Evolutionary conservation across 1,284 basidiomycete species (phyloP), one percentile per base, ranked within the genome.

Genomic region (Porodaedalea pini): DNA sequence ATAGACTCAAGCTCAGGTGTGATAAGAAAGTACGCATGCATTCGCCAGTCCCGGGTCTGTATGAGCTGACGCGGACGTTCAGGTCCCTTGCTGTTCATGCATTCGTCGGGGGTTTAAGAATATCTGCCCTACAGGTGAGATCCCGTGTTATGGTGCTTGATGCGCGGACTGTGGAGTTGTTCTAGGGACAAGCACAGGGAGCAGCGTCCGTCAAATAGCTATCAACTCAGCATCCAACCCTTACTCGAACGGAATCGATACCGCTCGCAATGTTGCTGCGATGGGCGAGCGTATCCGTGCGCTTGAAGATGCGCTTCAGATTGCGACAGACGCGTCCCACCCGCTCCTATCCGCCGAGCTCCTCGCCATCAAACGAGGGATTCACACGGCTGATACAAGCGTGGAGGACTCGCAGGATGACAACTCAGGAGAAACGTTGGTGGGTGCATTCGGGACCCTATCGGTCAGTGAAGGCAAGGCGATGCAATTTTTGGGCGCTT

Each of bases 311-410:
- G 65, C 62, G 2, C 59, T 66, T 27, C 61, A 62, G 21, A 48
- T 49, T 11, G 49, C 25, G 11, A 43, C 44, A 25, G 45, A 53
- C 27, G 57, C 59, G 29, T 56, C 58, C 27, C 67, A 68, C 55
- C 66, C 65, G 2, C 60, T 68, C 25, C 57, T 68, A 60, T 63
- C 29, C 36, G 63, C 7, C 60, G 64, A 23, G 43, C 59, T 39
- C 7, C 25, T 31, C 11, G 19, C 23, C 13, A 54, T 45, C 3
- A 52, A 53, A 29, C 54, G 34, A 37, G 44, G 39, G 8, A 29
- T 55, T 25, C 7, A 27, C 43, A 27, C 13, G 32, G 27, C 15
- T 36, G 19, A 3, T 19, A 21, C 23, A 15, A 34, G 32, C 34
- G 8, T 17, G 15, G 17, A 41, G 56, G 15, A 21, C 2, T 19